A percentile compares a stretch with the other conserved stretches of the same genome.
Evolutionary conservation across 257 asterid genomes (phyloP).

Genomic region (Anisodus acutangulus): DNA sequence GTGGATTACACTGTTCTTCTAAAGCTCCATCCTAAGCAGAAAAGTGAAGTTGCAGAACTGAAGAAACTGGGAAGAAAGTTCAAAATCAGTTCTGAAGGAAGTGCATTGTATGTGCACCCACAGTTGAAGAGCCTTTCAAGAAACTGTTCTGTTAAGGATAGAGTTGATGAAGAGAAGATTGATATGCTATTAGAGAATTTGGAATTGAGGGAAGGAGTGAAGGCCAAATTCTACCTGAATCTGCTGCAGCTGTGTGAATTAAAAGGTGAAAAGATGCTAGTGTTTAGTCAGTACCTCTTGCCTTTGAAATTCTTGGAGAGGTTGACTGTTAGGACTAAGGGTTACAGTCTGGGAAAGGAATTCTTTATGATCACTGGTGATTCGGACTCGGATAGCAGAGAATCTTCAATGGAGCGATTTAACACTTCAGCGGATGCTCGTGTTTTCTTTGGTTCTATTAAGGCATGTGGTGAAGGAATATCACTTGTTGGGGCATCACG

Average conservation of each 20-base stretch:
- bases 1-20: conserved; percentile 82
- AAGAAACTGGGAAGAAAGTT: conserved; percentile 59
- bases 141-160: conserved; percentile 61
- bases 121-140: conserved; percentile 65
- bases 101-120: conserved; percentile 92
- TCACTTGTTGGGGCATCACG: conserved; percentile 98
- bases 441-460: conserved; percentile 93
- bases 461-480: conserved; percentile 96
- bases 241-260: conserved; percentile 88
- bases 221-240: conserved; percentile 81
- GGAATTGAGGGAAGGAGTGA: conserved; percentile 74
- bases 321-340: conserved; percentile 66
- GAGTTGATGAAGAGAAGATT: conserved; percentile 82
- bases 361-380: conserved; percentile 96
- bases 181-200: conserved; percentile 58
- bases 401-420: conserved; percentile 71
- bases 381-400: conserved; percentile 75
- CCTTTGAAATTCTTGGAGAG: conserved; percentile 88
- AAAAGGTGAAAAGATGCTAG: conserved; percentile 74
- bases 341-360: conserved; percentile 72
- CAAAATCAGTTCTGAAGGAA: conserved; percentile 79
- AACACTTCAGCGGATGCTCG: conserved; percentile 76
- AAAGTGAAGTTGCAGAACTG: conserved; percentile 57
- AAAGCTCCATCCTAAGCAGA: conserved; percentile 64
- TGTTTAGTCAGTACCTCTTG: conserved; percentile 86